Evolutionary conservation across 1,284 basidiomycete genomes (phyloP).

Genomic region (Boletus subluridellus): DNA sequence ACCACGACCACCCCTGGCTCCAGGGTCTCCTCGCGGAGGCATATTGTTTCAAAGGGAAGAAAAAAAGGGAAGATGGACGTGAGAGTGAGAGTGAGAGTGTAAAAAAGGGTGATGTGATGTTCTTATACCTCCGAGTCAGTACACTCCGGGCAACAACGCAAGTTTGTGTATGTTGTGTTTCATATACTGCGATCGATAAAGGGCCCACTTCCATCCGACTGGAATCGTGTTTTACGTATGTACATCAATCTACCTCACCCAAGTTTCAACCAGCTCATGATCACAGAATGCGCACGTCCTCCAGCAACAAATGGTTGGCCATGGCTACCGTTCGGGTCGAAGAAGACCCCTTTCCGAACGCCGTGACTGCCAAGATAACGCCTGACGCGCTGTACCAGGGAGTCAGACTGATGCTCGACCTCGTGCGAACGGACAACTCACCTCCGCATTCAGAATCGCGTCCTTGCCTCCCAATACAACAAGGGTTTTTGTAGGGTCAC

Average conservation of each 20-base stretch:
- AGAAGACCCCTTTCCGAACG: slow-evolving; percentile 65
- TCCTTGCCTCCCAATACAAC: slow-evolving; percentile 82
- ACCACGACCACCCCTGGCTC: slow-evolving; percentile 23
- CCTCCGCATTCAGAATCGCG: slow-evolving; percentile 70
- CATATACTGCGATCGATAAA: slow-evolving; percentile 17
- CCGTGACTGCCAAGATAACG: slow-evolving; percentile 76
- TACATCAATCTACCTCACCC: slow-evolving; percentile 14
- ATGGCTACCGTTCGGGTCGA: slow-evolving; percentile 66
- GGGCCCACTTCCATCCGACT: background rate
- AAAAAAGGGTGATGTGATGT: slow-evolving; percentile 2
- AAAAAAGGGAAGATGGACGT: slow-evolving; percentile 20
- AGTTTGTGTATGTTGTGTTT: slow-evolving; percentile 34
- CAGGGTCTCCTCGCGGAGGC: slow-evolving; percentile 29
- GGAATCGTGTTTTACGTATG: background rate
- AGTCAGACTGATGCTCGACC: slow-evolving; percentile 5
- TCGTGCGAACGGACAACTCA: slow-evolving; percentile 30
- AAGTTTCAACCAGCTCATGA: slow-evolving; percentile 60
- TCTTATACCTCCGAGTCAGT: slow-evolving; percentile 21
- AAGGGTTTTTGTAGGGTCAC: slow-evolving; percentile 55
- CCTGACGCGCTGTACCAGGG: slow-evolving; percentile 55
- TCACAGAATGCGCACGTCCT: slow-evolving; percentile 52
- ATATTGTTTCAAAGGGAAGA: slow-evolving; percentile 14
- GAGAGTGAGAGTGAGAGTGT: slow-evolving; percentile 16
- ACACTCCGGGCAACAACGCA: background rate
- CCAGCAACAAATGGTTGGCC: slow-evolving; percentile 66